A percentile compares a stretch with the other conserved stretches of the same genome.
phyloP scores from a whole-genome alignment of 2,329 filamentous ascomycete species.

The Sporothrix brasiliensis region DNA sequence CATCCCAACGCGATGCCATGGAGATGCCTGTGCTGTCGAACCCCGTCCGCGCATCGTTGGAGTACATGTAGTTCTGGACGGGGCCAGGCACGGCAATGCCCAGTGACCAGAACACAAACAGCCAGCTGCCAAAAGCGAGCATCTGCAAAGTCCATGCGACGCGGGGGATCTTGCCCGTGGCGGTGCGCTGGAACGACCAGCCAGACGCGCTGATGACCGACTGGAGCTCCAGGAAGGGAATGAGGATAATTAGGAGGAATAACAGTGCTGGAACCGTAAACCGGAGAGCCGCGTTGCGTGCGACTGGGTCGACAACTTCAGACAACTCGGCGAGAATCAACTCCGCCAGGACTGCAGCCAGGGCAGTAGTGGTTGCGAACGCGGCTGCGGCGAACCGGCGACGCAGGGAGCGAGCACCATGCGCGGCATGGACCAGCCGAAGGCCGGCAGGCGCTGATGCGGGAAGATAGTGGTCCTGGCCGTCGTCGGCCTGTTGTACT shows the following conservation, averaged over 20 bases:
- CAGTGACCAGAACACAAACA: conserved; percentile 75
- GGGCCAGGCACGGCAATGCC: conserved; percentile 58
- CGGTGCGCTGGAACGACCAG: conserved; percentile 63
- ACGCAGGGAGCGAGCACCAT: conserved; percentile 56
- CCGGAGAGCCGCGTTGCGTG: conserved; percentile 68
- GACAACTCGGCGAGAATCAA: conserved; percentile 83
- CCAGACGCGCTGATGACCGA: conserved; percentile 61
- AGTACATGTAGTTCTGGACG: conserved; percentile 37
- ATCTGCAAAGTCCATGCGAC: conserved; percentile 67
- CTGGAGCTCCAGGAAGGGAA: conserved; percentile 78
- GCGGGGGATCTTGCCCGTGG: conserved; percentile 59
- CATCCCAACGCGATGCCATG: conserved; percentile 37
- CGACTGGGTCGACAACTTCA: conserved; percentile 68
- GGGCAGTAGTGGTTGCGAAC: conserved; percentile 75
- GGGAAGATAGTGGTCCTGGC: conserved; percentile 64
- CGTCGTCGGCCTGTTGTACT: conserved; percentile 54
- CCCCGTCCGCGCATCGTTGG: conserved; percentile 37
- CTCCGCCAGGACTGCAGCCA: conserved; percentile 76
- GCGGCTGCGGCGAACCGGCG: conserved; percentile 62
- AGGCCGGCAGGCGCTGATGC: conserved; percentile 63
- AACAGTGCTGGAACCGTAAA: conserved; percentile 71
- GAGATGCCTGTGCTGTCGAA: conserved; percentile 43
- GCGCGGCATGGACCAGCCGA: conserved; percentile 61
- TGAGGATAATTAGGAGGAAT: conserved; percentile 71
- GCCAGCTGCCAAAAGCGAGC: conserved; percentile 66